Percentiles rank a stretch among this genome's conserved stretches.
Conservation (phyloP, 2,329 filamentous ascomycete genomes). For the Sporothrix variecibatus region DNA sequence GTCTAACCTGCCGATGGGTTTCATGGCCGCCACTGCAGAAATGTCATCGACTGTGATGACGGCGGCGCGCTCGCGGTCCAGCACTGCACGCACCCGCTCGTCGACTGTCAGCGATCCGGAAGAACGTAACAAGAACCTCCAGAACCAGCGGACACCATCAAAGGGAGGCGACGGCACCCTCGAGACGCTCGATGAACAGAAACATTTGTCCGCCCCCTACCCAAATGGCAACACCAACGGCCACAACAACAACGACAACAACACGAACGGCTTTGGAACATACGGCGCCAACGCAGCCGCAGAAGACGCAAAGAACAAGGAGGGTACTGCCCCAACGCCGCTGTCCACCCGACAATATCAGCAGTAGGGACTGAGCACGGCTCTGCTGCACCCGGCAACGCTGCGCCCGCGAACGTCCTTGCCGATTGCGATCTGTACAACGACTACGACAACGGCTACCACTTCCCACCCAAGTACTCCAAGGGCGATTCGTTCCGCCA, state of each 20-base stretch:
- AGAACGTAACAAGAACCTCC: neutral
- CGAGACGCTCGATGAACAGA: constrained; percentile 26
- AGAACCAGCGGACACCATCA: neutral
- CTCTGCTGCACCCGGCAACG: neutral
- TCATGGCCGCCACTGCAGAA: constrained; percentile 50
- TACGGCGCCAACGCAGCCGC: neutral
- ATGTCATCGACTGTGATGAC: constrained; percentile 46
- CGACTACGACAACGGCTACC: constrained; percentile 63
- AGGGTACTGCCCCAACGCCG: neutral
- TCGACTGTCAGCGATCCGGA: constrained; percentile 25
- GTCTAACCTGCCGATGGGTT: constrained; percentile 50
- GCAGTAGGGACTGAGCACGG: neutral
- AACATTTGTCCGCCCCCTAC: neutral
- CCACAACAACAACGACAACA: neutral
- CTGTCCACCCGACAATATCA: constrained; percentile 6
- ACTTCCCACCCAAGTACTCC: constrained; percentile 63
- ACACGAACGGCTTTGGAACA: neutral
- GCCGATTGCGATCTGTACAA: constrained; percentile 27
- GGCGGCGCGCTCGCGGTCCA: constrained; percentile 26
- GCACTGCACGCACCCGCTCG: constrained; percentile 23
- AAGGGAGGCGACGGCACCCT: constrained; percentile 18
- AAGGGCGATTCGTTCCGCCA: constrained; percentile 61
- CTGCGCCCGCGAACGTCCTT: neutral
- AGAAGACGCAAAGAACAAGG: neutral
- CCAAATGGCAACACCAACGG: constrained; percentile 2